Conservation (phyloP, 1,284 basidiomycete genomes). For the Cryptococcus wingfieldii region DNA sequence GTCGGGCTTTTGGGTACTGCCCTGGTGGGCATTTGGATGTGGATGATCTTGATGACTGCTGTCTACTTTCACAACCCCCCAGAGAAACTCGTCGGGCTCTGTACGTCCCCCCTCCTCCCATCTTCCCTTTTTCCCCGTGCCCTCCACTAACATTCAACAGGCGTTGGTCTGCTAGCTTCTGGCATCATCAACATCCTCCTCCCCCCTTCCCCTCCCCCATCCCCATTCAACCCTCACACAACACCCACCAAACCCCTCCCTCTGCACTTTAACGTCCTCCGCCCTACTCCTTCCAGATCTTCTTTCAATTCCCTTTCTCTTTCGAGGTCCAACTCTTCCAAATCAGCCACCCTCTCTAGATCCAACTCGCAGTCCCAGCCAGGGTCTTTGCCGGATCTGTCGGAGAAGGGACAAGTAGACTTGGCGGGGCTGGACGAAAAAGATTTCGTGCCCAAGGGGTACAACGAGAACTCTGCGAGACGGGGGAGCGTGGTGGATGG, state of each 20-base stretch:
- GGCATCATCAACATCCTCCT: constrained; percentile 19
- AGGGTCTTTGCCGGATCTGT: no score
- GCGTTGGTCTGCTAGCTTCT: constrained; percentile 23
- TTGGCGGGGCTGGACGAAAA: neutral
- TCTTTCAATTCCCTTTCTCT: no score
- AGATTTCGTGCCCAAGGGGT: neutral
- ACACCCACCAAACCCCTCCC: constrained; percentile 11
- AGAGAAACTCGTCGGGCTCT: constrained; percentile 79
- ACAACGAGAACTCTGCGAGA: constrained; percentile 27
- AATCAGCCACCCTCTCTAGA: no score
- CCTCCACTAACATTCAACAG: constrained; percentile 6
- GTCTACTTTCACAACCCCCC: constrained; percentile 85
- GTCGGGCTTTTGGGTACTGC: constrained; percentile 22
- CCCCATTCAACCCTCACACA: constrained; percentile 13
- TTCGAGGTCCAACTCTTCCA: no score
- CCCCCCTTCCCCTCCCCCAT: constrained; percentile 12
- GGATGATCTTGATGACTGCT: constrained; percentile 73
- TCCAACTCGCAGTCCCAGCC: no score
- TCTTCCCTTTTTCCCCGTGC: neutral
- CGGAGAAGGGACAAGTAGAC: neutral
- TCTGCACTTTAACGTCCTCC: neutral
- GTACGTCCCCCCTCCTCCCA: constrained; percentile 49
- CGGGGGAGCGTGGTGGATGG: constrained; percentile 23
- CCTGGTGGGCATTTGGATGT: constrained; percentile 65
- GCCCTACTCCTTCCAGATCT: neutral